Conservation (phyloP, 2,329 filamentous ascomycete genomes). For the Fusarium neocosmosporiellum region DNA sequence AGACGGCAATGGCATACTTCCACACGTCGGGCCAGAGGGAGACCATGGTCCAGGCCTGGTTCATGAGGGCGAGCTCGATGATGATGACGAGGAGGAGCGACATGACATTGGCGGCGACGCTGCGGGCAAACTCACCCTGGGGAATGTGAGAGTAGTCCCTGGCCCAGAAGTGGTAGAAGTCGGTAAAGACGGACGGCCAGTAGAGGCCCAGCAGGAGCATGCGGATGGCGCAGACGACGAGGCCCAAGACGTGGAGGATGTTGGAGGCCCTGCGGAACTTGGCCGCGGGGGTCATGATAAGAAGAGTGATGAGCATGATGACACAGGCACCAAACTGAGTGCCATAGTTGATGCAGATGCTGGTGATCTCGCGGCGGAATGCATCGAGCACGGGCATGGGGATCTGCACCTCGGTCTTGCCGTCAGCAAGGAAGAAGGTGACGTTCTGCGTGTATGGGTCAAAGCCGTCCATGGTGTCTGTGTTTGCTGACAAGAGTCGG, state of each 20-base stretch:
- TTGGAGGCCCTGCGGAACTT: slow-evolving; percentile 75
- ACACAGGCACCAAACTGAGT: slow-evolving; percentile 76
- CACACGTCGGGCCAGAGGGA: slow-evolving; percentile 56
- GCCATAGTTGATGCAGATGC: slow-evolving; percentile 71
- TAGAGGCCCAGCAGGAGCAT: slow-evolving; percentile 67
- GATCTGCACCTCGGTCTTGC: slow-evolving; percentile 45
- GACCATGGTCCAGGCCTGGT: slow-evolving; percentile 66
- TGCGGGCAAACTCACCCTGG: slow-evolving; percentile 48
- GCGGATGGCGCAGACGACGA: slow-evolving; percentile 71
- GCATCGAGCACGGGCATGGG: slow-evolving; percentile 49
- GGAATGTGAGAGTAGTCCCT: slow-evolving; percentile 65
- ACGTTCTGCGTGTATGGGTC: slow-evolving; percentile 52
- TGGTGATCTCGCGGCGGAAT: slow-evolving; percentile 47
- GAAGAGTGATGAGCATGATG: slow-evolving; percentile 72
- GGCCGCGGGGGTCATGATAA: slow-evolving; percentile 72
- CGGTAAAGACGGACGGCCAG: slow-evolving; percentile 69
- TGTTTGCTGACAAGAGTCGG: not conserved
- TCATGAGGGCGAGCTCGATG: slow-evolving; percentile 59
- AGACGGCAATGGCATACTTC: slow-evolving; percentile 44
- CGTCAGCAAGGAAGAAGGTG: slow-evolving; percentile 49
- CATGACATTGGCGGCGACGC: slow-evolving; percentile 54
- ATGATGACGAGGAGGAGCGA: slow-evolving; percentile 58
- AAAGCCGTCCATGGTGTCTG: slow-evolving; percentile 44
- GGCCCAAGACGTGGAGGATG: slow-evolving; percentile 70
- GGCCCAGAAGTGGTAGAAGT: slow-evolving; percentile 70